Conservation (phyloP, 805 yeast genomes). For the Starmerella sirachaensis region DNA sequence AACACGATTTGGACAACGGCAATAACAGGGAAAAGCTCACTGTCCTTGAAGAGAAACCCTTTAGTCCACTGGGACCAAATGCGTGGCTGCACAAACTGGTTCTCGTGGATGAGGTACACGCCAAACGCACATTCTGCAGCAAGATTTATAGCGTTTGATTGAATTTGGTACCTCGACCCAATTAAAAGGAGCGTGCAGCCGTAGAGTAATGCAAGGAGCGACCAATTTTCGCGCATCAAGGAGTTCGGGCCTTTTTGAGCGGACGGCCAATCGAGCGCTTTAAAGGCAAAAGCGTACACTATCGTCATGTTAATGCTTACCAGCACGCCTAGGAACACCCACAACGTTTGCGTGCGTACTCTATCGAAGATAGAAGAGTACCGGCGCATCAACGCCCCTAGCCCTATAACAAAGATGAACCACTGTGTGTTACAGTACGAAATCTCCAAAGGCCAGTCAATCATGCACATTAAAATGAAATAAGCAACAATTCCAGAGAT, state of each 20-base stretch:
- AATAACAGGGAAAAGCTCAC: conserved; percentile 7
- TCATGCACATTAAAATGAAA: conserved; percentile 4
- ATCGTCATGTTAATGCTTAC: conserved; percentile 3
- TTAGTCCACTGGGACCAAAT: conserved; percentile 8
- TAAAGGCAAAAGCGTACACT: conserved; percentile 5
- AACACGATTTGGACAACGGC: conserved; percentile 3
- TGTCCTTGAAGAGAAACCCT: conserved; percentile 1
- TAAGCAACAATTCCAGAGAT: conserved; percentile 3
- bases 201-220: conserved; percentile 4
- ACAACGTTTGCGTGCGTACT: conserved; percentile 5
- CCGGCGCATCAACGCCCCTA: conserved; percentile 13
- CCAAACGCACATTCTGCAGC: conserved; percentile 10
- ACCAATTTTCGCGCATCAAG: conserved; percentile 10
- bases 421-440: conserved; percentile 8
- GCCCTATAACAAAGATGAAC: conserved; percentile 8
- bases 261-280: conserved; percentile 1
- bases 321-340: neutral
- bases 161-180: neutral
- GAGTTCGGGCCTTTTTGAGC: conserved; percentile 10
- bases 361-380: neutral
- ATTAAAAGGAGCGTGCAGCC: conserved; percentile 7
- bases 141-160: conserved; percentile 4
- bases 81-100: conserved; percentile 3
- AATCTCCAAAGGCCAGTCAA: conserved; percentile 5
- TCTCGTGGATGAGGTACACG: conserved; percentile 16